Conservation (phyloP, 2,329 filamentous ascomycete species). For the Nigrograna mackinnonii region DNA sequence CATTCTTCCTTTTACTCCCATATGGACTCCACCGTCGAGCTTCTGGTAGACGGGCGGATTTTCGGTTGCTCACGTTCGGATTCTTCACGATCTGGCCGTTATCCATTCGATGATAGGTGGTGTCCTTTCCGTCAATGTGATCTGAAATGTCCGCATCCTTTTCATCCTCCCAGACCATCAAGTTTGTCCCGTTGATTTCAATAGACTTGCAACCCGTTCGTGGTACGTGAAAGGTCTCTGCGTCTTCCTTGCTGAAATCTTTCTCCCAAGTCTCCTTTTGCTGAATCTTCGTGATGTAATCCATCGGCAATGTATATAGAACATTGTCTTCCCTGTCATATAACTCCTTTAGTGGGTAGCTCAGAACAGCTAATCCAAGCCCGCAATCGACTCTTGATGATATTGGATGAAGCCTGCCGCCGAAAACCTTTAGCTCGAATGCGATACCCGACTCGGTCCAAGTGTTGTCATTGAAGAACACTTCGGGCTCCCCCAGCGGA, state of each 20-base stretch:
- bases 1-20: slow-evolving; percentile 29
- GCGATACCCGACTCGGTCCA: slow-evolving; percentile 45
- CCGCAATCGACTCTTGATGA: slow-evolving; percentile 43
- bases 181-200: slow-evolving; percentile 41
- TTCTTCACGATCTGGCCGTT: slow-evolving; percentile 42
- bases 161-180: slow-evolving; percentile 46
- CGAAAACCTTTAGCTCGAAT: slow-evolving; percentile 43
- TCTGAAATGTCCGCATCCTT: slow-evolving; percentile 42
- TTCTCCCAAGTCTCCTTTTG: slow-evolving; percentile 42
- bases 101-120: slow-evolving; percentile 40
- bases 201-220: slow-evolving; percentile 39
- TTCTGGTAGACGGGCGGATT: slow-evolving; percentile 23
- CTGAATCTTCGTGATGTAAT: slow-evolving; percentile 41
- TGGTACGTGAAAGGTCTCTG: slow-evolving; percentile 39
- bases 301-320: slow-evolving; percentile 43
- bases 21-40: slow-evolving; percentile 39
- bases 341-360: slow-evolving; percentile 37
- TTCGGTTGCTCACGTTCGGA: slow-evolving; percentile 35
- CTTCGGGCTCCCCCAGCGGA: slow-evolving; percentile 37
- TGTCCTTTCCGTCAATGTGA: slow-evolving; percentile 38
- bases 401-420: slow-evolving; percentile 42
- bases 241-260: slow-evolving; percentile 26
- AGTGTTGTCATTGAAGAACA: slow-evolving; percentile 43
- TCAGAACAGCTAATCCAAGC: slow-evolving; percentile 39
- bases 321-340: slow-evolving; percentile 43